Percentiles rank a stretch among this genome's conserved stretches.
These are phyloP conservation scores for Cornus controversa DNA, from an alignment of 148 eudicot species.

Conservation along the genomic window DNA sequence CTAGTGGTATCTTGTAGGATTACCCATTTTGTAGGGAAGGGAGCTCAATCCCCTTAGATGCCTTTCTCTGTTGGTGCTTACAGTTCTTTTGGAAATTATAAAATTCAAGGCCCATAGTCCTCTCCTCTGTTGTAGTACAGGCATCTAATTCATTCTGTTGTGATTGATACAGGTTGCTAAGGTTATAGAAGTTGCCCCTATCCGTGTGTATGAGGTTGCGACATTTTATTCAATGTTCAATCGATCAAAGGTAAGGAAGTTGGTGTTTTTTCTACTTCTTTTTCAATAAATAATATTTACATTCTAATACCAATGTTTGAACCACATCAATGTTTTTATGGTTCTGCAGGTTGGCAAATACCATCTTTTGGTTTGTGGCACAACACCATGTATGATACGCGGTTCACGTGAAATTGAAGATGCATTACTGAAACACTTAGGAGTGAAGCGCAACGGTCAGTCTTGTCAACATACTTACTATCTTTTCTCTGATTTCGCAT, in stretches of 20 bases:
- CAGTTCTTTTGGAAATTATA: not conserved
- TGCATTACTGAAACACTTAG: constrained; percentile 82
- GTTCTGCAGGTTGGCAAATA: constrained; percentile 81
- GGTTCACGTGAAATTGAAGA: constrained; percentile 95
- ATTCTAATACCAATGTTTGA: constrained; percentile 1
- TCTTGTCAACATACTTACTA: not conserved
- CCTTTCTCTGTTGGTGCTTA: too few species aligned
- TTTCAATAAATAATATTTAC: not conserved
- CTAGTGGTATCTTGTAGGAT: not conserved
- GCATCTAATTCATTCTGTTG: not conserved
- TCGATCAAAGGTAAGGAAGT: constrained; percentile 65
- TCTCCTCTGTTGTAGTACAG: not conserved
- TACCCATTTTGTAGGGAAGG: not conserved
- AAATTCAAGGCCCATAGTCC: not conserved
- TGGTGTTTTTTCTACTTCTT: not conserved
- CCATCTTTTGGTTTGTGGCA: constrained; percentile 98
- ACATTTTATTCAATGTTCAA: constrained; percentile 99
- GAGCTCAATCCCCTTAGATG: not conserved
- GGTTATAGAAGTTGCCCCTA: constrained; percentile 96
- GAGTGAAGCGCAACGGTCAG: constrained; percentile 94
- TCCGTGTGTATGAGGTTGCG: constrained; percentile 98
- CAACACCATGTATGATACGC: constrained; percentile 98
- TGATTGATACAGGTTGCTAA: constrained; percentile 72
- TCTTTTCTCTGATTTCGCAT: not conserved
- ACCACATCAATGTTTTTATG: not conserved